phyloP scores from a whole-genome alignment of 768 basidiomycete species.

The Lentinula raphanica region DNA sequence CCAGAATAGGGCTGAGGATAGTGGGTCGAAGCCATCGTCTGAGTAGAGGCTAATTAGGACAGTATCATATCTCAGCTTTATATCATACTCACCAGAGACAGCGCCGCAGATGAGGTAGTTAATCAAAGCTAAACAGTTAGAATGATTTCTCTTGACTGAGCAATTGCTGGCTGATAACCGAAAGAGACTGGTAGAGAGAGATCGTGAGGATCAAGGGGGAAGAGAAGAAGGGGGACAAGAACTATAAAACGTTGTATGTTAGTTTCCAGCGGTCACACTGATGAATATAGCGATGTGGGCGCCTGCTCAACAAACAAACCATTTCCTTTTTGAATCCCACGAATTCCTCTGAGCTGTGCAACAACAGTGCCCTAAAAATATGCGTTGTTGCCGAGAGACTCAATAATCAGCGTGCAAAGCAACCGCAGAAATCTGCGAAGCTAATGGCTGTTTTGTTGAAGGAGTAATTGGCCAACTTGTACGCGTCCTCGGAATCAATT shows the following conservation, averaged over 20 bases:
- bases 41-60: not conserved
- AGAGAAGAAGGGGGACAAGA: not conserved
- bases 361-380: not conserved
- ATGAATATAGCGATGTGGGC: slow-evolving; percentile 4
- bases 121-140: not conserved
- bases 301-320: slow-evolving; percentile 1
- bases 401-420: not conserved
- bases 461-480: not conserved
- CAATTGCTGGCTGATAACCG: not conserved
- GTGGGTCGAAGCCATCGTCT: not conserved
- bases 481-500: not conserved
- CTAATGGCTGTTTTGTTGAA: not conserved
- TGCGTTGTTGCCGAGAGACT: not conserved
- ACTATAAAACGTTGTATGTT: not conserved
- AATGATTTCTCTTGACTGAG: not conserved
- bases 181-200: not conserved
- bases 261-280: slow-evolving; percentile 6
- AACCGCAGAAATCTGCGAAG: not conserved
- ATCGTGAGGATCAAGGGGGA: not conserved
- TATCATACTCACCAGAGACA: not conserved
- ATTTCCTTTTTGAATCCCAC: slow-evolving; percentile 1
- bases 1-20: slow-evolving; percentile 8
- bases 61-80: not conserved
- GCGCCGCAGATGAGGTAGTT: not conserved
- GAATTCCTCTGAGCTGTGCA: not conserved